A percentile compares a stretch with the other conserved stretches of the same genome.
phyloP scores from a whole-genome alignment of 108 stramenopile species.

The Nannochloropsis salina region DNA sequence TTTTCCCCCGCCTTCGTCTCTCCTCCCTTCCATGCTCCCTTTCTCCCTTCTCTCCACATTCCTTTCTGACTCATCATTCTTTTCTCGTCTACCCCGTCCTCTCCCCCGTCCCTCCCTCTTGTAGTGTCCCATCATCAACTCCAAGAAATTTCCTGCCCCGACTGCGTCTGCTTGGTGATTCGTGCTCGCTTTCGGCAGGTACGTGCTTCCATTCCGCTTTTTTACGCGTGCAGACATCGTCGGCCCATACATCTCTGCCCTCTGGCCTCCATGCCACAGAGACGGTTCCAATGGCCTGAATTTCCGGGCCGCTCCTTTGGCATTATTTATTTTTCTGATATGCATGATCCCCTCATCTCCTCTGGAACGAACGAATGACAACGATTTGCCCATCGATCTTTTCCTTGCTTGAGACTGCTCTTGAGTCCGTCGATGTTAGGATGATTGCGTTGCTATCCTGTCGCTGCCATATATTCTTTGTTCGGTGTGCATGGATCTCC shows the following conservation, averaged over 20 bases:
- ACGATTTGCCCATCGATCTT: neutral
- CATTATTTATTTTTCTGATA: neutral
- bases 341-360: neutral
- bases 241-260: too few relatives aligned
- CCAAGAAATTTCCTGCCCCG: neutral
- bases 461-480: too few relatives aligned
- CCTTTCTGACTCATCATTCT: neutral
- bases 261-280: too few relatives aligned
- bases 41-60: neutral
- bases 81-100: neutral
- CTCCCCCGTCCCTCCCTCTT: neutral
- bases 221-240: neutral
- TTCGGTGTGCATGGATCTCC: neutral
- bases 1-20: neutral
- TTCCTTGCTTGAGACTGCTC: neutral
- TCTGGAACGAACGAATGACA: neutral
- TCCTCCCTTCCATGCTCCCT: neutral
- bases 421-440: neutral
- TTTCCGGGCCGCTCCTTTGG: neutral
- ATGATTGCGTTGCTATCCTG: too few relatives aligned
- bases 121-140: neutral
- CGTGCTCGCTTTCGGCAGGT: neutral
- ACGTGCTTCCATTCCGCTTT: neutral
- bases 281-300: too few relatives aligned
- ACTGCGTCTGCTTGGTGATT: neutral